These are phyloP conservation scores for Lophium mytilinum DNA, from an alignment of 495 filamentous ascomycete genomes.

Conservation along the genomic window DNA sequence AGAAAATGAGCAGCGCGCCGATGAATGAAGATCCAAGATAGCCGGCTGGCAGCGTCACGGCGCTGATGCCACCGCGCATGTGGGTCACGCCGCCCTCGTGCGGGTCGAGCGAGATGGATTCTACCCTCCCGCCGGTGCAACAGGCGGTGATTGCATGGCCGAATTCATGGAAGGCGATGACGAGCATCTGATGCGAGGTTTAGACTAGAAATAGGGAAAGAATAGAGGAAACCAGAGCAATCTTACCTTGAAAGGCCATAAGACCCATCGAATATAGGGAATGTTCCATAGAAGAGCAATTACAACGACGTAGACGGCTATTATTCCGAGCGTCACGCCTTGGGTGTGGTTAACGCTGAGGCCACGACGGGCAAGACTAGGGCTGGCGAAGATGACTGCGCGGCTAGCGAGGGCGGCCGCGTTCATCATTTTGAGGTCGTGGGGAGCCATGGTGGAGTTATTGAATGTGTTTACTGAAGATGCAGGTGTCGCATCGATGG, in stretches of 20 bases:
- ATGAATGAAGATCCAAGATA: conserved; percentile 71
- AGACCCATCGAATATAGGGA: conserved; percentile 60
- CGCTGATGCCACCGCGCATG: conserved; percentile 68
- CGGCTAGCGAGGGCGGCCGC: conserved; percentile 8
- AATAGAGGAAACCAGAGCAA: background rate
- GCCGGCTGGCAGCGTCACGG: conserved; percentile 66
- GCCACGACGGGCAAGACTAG: conserved; percentile 36
- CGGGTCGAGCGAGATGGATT: conserved; percentile 63
- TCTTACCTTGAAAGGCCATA: conserved; percentile 77
- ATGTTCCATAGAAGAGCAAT: conserved; percentile 75
- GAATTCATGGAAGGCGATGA: conserved; percentile 81
- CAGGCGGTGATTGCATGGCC: conserved; percentile 65
- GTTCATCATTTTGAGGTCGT: too few relatives aligned
- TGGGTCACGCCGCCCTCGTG: conserved; percentile 67
- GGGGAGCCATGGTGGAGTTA: too few relatives aligned
- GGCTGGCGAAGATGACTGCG: conserved; percentile 15
- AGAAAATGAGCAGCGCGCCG: conserved; percentile 69
- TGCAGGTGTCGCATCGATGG: too few relatives aligned
- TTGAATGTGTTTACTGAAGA: too few relatives aligned
- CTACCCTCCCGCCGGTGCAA: conserved; percentile 63
- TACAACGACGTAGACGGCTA: conserved; percentile 60
- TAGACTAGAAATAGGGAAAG: background rate
- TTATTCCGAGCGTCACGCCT: conserved; percentile 61
- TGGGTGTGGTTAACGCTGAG: conserved; percentile 64
- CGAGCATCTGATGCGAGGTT: conserved; percentile 55